Conservation (phyloP, 1,139 yeast genomes). For the Lodderomyces orthopsilosis region DNA sequence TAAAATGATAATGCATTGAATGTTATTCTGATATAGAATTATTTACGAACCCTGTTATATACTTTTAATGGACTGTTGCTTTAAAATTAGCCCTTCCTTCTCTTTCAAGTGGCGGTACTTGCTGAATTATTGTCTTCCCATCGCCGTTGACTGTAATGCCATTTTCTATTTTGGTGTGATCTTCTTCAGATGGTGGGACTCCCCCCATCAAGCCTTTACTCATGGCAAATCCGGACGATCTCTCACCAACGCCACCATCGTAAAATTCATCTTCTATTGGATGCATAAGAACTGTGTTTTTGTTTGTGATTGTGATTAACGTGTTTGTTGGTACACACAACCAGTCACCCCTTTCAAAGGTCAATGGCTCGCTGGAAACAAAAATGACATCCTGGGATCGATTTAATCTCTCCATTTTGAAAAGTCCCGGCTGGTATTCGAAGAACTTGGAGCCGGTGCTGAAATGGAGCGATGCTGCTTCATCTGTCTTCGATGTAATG, state of each 20-base stretch:
- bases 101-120: slow-evolving; percentile 81
- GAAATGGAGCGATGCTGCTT: slow-evolving; percentile 94
- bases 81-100: slow-evolving; percentile 56
- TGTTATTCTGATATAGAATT: not conserved
- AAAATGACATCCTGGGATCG: slow-evolving; percentile 92
- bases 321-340: slow-evolving; percentile 95
- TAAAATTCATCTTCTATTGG: slow-evolving; percentile 90
- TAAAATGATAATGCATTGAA: slow-evolving; percentile 3
- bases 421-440: slow-evolving; percentile 86
- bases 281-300: slow-evolving; percentile 82
- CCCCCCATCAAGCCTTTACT: slow-evolving; percentile 85
- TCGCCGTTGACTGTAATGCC: slow-evolving; percentile 4
- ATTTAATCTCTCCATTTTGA: slow-evolving; percentile 90
- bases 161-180: not conserved
- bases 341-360: slow-evolving; percentile 97
- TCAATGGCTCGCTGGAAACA: slow-evolving; percentile 94
- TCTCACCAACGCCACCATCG: slow-evolving; percentile 59
- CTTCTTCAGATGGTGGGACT: slow-evolving; percentile 7
- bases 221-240: slow-evolving; percentile 83
- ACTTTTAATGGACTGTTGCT: slow-evolving; percentile 6
- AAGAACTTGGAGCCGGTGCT: slow-evolving; percentile 90
- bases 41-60: not conserved
- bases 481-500: slow-evolving; percentile 84
- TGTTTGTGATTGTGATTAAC: slow-evolving; percentile 69
- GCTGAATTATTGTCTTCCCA: slow-evolving; percentile 18